Evolutionary conservation across 225 moss, liverwort and hornwort species (phyloP), one percentile per base, ranked within the genome.

Genomic region (Thuidium tamariscinum): DNA sequence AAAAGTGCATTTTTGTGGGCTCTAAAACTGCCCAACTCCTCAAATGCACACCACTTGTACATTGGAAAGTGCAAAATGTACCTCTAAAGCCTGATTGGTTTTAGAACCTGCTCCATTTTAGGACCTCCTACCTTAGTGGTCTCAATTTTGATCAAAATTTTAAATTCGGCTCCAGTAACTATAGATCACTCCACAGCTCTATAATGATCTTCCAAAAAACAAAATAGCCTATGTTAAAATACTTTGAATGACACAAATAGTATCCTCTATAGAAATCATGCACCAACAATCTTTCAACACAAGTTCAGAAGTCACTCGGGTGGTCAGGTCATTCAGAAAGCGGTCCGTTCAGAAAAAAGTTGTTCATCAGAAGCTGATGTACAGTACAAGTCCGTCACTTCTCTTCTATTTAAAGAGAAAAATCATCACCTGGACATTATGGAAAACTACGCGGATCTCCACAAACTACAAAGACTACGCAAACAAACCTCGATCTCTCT

Each of bases 291-390:
- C 36, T 68, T 86, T 27, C 36, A 59, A 70, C 78, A 64, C 37
- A n/a, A 68, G 25, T 67, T 26, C 57, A 66, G 4, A 42, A 21
- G 13, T 74, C 37, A 36, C 18, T 61, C 55, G 34, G 8, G n/a
- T n/a, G n/a, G n/a, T n/a, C n/a, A n/a, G n/a, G 44, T n/a, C 42
- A 74, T 74, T 87, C 74, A 82, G 51, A 71, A 60, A 70, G 11
- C 16, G 42, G 32, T 3, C 29, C 42, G 41, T 41, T 79, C 26
- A 73, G 63, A 75, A 75, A 66, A 66, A 74, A 80, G 64, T 16
- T 84, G 41, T 62, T 60, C 79, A 67, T 74, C 79, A 91, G 30
- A 78, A 78, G 66, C 52, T 91, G 66, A 89, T 65, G 75, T 89
- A 84, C 66, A 84, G 75, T 89, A 84, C 66, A 84, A 78, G 51